These are phyloP conservation scores for Dentipellis sp. DNA, from an alignment of 768 basidiomycete genomes.

Conservation along the genomic window DNA sequence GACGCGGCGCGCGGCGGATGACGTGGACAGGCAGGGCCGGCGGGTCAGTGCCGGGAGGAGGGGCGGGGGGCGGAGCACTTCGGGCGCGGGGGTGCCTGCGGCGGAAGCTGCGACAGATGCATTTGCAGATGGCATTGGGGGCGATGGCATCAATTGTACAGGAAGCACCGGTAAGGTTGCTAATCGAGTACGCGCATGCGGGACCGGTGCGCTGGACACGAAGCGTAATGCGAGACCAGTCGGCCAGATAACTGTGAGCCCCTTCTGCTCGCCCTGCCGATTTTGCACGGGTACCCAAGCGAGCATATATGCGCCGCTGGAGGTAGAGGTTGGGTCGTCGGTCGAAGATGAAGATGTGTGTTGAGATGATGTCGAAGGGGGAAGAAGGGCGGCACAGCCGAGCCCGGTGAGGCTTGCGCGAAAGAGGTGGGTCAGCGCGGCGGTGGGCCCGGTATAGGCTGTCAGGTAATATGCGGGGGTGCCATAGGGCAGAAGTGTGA, in stretches of 20 bases:
- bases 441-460: slow-evolving; percentile 60
- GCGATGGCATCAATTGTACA: slow-evolving; percentile 48
- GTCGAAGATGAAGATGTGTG: not conserved
- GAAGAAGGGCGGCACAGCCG: slow-evolving; percentile 46
- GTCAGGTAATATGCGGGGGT: slow-evolving; percentile 67
- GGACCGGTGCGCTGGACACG: slow-evolving; percentile 26
- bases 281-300: slow-evolving; percentile 72
- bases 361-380: slow-evolving; percentile 4
- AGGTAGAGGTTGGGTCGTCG: not conserved
- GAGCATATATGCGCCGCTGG: slow-evolving; percentile 40
- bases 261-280: slow-evolving; percentile 74
- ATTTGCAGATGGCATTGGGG: slow-evolving; percentile 27
- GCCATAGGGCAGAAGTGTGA: slow-evolving; percentile 60
- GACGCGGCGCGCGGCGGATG: slow-evolving; percentile 18
- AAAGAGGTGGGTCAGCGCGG: slow-evolving; percentile 54
- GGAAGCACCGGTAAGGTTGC: slow-evolving; percentile 57
- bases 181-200: slow-evolving; percentile 33
- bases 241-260: slow-evolving; percentile 68
- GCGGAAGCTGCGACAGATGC: slow-evolving; percentile 12
- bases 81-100: not conserved
- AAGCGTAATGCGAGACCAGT: slow-evolving; percentile 43
- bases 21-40: not conserved
- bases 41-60: not conserved
- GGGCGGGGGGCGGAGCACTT: not conserved
- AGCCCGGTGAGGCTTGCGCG: slow-evolving; percentile 51